Evolutionary conservation across 2,329 filamentous ascomycete species (phyloP).

Genomic region (Exophiala sp.): DNA sequence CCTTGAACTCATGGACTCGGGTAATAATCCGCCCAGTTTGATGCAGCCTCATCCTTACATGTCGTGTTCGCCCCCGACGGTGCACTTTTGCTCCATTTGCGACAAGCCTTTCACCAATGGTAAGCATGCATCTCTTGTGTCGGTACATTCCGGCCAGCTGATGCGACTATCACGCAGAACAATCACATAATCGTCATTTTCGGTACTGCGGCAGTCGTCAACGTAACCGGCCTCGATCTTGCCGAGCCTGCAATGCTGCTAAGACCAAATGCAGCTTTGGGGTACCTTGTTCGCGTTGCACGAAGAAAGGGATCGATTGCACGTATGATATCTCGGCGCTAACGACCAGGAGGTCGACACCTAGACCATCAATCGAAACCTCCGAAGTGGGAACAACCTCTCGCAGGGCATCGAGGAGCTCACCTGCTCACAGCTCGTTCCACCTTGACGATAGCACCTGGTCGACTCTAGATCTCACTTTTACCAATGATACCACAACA

Average conservation of each 20-base stretch:
- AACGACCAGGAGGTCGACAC: background rate
- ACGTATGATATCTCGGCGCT: slow-evolving; percentile 18
- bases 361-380: background rate
- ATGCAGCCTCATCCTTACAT: no score
- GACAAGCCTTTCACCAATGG: slow-evolving; percentile 2
- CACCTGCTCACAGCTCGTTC: background rate
- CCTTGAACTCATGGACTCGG: no score
- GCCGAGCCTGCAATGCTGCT: slow-evolving; percentile 25
- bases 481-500: no score
- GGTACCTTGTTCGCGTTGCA: slow-evolving; percentile 25
- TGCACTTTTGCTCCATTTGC: slow-evolving; percentile 3
- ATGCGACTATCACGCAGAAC: background rate
- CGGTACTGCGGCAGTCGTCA: slow-evolving; percentile 26
- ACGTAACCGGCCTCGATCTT: slow-evolving; percentile 22
- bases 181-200: slow-evolving; percentile 23
- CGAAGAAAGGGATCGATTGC: slow-evolving; percentile 24
- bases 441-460: background rate
- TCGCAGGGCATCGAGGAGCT: background rate
- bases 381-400: background rate
- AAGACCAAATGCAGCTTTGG: slow-evolving; percentile 29
- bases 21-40: no score
- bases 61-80: background rate
- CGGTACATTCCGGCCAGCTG: background rate
- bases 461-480: no score
- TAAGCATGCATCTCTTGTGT: background rate